Evolutionary conservation across 1,139 yeast species (phyloP), one percentile per base, ranked within the genome.

Genomic region (Zhuliangozyma blackwelliae): DNA sequence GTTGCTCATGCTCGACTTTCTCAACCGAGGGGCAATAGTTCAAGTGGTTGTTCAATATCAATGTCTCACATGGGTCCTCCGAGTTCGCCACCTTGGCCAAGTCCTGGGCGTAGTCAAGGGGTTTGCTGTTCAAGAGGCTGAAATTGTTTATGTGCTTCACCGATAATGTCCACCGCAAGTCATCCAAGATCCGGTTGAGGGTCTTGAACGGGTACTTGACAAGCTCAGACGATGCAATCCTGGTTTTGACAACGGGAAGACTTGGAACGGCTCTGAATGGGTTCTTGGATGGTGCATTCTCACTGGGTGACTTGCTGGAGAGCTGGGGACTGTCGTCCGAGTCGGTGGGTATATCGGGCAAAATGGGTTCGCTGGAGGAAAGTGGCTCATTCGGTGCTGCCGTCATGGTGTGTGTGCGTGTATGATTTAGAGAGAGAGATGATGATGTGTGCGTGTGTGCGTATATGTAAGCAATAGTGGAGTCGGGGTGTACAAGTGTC

Each of bases 121-220:
- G 71, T 34, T 51, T 55, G 26, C 51, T 35, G 34, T 50, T 52
- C 29, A 70, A 52, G 20, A 68, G 48, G 38, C 65, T 55, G 30
- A 37, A 36, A 19, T 48, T 47, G 34, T 48, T 46, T 25, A 49
- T 50, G 7, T 43, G 39, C 36, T 48, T 51, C 38, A 49, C 56
- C 7, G 65, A 59, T 31, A 61, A 34, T 39, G 72, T 51, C 70
- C 74, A 72, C 47, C 73, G 65, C 29, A 82, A 54, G 50, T 83
- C 92, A 51, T 82, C 88, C 23, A 82, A 48, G 25, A 83, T 65
- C 36, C 92, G 63, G 48, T 82, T 82, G 22, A 81, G 60, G 0
- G 90, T 81, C 50, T 83, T 83, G 57, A 75, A 79, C 5, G 77
- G 69, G 41, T 44, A 54, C 27, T 43, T 33, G 10, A 33, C 27